Evolutionary conservation across 2,329 filamentous ascomycete genomes (phyloP).

Genomic region (Clonostachys rosea): DNA sequence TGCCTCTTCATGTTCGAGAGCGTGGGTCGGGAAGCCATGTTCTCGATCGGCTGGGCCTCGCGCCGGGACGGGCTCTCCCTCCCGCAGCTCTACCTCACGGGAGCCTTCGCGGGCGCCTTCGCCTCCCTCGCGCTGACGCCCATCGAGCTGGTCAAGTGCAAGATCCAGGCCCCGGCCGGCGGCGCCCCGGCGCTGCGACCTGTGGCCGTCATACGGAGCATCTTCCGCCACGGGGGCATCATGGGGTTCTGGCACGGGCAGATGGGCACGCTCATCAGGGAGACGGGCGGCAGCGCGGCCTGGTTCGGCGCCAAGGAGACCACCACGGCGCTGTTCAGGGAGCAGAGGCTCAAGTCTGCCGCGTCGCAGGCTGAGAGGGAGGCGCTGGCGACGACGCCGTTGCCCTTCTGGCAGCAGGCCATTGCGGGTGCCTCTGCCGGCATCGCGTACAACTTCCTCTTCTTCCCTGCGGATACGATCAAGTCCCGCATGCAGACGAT

Average conservation of each 20-base stretch:
- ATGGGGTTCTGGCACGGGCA: conserved; percentile 94
- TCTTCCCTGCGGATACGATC: conserved; percentile 96
- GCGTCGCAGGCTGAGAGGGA: conserved; percentile 31
- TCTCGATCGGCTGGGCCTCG: conserved; percentile 40
- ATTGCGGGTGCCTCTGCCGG: conserved; percentile 82
- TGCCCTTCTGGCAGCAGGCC: conserved; percentile 85
- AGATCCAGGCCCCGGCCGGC: conserved; percentile 75
- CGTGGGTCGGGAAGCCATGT: conserved; percentile 63
- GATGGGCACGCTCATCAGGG: conserved; percentile 85
- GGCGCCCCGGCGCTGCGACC: conserved; percentile 52
- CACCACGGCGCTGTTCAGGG: conserved; percentile 65
- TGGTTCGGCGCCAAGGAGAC: conserved; percentile 95
- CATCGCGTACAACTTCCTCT: conserved; percentile 93
- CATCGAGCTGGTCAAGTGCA: conserved; percentile 96
- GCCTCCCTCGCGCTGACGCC: conserved; percentile 90
- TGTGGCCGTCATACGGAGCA: conserved; percentile 66
- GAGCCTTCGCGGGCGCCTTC: conserved; percentile 81
- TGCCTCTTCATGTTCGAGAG: conserved; percentile 91
- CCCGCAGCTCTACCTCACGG: conserved; percentile 71
- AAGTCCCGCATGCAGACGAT: conserved; percentile 96
- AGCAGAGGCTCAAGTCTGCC: conserved; percentile 40
- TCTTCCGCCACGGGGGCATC: conserved; percentile 79
- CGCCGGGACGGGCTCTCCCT: conserved; percentile 63
- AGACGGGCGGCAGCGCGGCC: conserved; percentile 87
- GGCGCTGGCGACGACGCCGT: conserved; percentile 38